A percentile compares a stretch with the other conserved stretches of the same genome.
These are phyloP conservation scores for Tolypocladium inflatum DNA, from an alignment of 2,329 filamentous ascomycete species.

Conservation along the genomic window DNA sequence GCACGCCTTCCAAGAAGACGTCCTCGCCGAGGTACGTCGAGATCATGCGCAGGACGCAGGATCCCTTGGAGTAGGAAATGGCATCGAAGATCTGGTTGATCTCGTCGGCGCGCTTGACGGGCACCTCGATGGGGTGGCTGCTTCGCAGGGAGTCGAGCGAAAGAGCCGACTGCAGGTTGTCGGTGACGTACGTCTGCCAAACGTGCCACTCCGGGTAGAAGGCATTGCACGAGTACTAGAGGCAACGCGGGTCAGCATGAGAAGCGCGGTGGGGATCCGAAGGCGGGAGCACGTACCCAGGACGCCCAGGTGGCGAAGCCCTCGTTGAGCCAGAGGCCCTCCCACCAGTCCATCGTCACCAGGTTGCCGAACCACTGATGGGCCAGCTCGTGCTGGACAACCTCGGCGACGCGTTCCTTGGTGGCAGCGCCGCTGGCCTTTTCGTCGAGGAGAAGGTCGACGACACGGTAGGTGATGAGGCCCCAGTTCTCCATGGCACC, in stretches of 20 bases:
- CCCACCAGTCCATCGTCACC: conserved; percentile 98
- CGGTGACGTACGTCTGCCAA: conserved; percentile 90
- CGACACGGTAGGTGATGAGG: conserved; percentile 86
- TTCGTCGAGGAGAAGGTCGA: conserved; percentile 74
- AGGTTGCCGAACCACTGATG: conserved; percentile 98
- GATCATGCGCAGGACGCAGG: conserved; percentile 93
- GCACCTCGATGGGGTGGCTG: conserved; percentile 94
- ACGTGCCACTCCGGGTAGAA: conserved; percentile 99
- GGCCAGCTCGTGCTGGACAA: conserved; percentile 92
- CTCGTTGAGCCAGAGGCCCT: conserved; percentile 93
- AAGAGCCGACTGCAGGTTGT: conserved; percentile 81
- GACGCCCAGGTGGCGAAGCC: conserved; percentile 58
- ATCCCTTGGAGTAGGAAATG: conserved; percentile 96
- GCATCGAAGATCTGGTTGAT: conserved; percentile 98
- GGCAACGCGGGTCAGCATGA: conserved; percentile 1
- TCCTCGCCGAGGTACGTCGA: conserved; percentile 93
- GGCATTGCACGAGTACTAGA: conserved; percentile 71
- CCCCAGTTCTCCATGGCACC: conserved; percentile 99
- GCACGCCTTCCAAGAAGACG: conserved; percentile 82
- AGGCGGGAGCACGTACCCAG: conserved; percentile 14
- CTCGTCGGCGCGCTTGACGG: conserved; percentile 88
- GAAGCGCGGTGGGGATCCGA: background rate
- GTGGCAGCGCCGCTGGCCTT: conserved; percentile 81
- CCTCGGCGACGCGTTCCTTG: conserved; percentile 89
- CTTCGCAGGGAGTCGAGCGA: conserved; percentile 84